Percentiles rank a stretch among this genome's conserved stretches.
Conservation (phyloP, 1,139 yeast genomes). For the Sugiyamaella pinicola region DNA sequence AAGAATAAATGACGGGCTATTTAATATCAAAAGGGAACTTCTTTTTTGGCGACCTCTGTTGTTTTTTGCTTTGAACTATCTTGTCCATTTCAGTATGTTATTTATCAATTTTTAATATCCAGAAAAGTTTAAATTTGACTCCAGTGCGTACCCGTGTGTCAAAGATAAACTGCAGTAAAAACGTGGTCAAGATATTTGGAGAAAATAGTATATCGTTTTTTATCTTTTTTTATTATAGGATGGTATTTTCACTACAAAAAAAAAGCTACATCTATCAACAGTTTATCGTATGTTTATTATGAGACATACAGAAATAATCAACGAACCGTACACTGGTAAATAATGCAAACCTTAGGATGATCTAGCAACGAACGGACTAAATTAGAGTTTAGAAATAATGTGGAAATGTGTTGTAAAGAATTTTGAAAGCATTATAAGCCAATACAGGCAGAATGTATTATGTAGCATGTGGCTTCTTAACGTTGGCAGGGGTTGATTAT, state of each 20-base stretch:
- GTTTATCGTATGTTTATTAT: slow-evolving; percentile 15
- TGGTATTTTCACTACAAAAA: neutral
- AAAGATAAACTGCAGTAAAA: neutral
- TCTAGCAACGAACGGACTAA: neutral
- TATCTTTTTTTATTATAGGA: neutral
- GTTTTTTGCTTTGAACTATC: neutral
- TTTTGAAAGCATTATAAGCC: neutral
- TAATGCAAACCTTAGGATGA: neutral
- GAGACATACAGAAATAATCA: slow-evolving; percentile 14
- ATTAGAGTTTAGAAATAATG: neutral
- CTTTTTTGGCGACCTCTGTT: neutral
- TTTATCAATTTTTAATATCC: neutral
- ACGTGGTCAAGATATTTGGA: neutral
- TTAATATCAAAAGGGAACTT: neutral
- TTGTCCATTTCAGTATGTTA: neutral
- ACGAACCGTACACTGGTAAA: slow-evolving; percentile 3
- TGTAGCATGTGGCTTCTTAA: slow-evolving; percentile 1
- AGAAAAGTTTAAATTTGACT: neutral
- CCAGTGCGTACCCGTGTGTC: neutral
- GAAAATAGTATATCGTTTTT: neutral
- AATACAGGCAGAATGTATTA: neutral
- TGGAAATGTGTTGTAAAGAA: neutral
- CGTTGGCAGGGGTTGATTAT: neutral
- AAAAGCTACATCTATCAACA: neutral
- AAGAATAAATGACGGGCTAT: neutral